Evolutionary conservation across 345 rosid genomes (phyloP).

Genomic region (Corchorus capsularis): DNA sequence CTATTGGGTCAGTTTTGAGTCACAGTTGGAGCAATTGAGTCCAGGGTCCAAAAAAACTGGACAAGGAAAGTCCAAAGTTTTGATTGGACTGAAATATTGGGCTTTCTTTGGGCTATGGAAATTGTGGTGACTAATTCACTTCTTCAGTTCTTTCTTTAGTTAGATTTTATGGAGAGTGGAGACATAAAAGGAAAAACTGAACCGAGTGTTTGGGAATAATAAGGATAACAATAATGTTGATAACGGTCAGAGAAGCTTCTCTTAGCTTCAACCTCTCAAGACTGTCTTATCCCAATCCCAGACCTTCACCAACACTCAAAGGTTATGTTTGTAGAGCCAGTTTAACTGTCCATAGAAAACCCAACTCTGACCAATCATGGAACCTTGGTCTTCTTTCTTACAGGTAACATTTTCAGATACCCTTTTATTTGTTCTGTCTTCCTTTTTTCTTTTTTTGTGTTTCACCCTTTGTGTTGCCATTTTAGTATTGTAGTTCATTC

Average conservation of each 20-base stretch:
- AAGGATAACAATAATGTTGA: constrained; percentile 52
- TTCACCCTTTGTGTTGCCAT: neutral
- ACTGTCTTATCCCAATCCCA: constrained; percentile 35
- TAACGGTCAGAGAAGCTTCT: constrained; percentile 62
- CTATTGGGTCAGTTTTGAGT: no score
- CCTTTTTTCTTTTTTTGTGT: neutral
- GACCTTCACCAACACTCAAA: constrained; percentile 33
- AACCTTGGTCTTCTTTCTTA: constrained; percentile 39
- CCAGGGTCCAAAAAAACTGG: no score
- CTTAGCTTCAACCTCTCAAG: constrained; percentile 29
- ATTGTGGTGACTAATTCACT: no score
- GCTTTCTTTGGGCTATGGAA: no score
- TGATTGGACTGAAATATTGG: no score
- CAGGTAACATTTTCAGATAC: constrained; percentile 33
- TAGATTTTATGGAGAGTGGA: no score
- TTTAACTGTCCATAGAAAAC: constrained; percentile 44
- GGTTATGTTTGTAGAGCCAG: constrained; percentile 43
- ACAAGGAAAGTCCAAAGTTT: no score
- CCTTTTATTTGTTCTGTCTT: constrained; percentile 21
- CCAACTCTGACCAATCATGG: constrained; percentile 45
- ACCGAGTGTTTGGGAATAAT: neutral
- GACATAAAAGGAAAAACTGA: neutral
- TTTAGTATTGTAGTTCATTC: neutral
- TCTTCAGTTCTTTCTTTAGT: no score
- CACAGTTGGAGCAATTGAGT: no score